Conservation (phyloP, 1,139 yeast species). For the Nakaseomyces bracarensis region DNA sequence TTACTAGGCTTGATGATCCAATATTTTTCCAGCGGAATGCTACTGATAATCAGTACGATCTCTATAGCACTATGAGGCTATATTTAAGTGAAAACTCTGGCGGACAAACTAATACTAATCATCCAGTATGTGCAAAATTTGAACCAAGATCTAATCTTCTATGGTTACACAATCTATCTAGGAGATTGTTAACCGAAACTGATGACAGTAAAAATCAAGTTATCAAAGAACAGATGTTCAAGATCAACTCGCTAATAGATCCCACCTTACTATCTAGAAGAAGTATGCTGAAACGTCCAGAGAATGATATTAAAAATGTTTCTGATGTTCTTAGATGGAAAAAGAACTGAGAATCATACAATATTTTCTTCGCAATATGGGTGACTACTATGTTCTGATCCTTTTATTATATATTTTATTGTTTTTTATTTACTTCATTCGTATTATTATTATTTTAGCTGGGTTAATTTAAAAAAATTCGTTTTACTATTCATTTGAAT, state of each 20-base stretch:
- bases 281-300: constrained; percentile 1
- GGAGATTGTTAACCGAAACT: neutral
- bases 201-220: neutral
- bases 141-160: constrained; percentile 36
- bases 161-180: constrained; percentile 38
- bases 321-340: constrained; percentile 5
- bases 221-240: neutral
- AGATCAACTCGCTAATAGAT: neutral
- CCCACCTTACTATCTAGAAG: neutral
- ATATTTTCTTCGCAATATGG: too few relatives aligned
- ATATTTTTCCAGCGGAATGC: constrained; percentile 41
- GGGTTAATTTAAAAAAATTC: too few relatives aligned
- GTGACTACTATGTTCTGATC: too few relatives aligned
- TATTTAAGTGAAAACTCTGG: constrained; percentile 15
- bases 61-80: constrained; percentile 42
- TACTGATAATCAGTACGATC: constrained; percentile 46
- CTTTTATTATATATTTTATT: too few relatives aligned
- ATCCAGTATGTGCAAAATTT: constrained; percentile 30
- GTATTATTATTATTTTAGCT: too few relatives aligned
- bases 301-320: neutral
- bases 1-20: constrained; percentile 43
- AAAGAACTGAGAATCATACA: neutral
- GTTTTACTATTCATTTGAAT: too few relatives aligned
- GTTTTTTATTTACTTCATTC: too few relatives aligned
- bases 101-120: neutral